phyloP scores from a whole-genome alignment of 2,329 filamentous ascomycete genomes.

The Chaetomium sp. region DNA sequence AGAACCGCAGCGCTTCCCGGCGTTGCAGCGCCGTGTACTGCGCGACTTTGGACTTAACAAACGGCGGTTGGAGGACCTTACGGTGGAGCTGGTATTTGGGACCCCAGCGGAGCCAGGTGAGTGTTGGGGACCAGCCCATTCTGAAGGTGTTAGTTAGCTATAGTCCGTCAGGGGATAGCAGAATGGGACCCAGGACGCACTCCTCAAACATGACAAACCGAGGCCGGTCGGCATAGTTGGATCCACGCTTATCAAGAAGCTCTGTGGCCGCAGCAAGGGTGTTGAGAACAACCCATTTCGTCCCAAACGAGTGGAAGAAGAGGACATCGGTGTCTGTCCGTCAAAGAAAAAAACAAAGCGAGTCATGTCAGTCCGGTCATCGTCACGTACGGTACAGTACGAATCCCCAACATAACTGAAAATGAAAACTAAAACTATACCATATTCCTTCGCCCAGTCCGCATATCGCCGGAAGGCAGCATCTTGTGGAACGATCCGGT shows the following conservation, averaged over 20 bases:
- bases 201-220: constrained; percentile 33
- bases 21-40: constrained; percentile 17
- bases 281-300: constrained; percentile 32
- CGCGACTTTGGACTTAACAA: constrained; percentile 28
- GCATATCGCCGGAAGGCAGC: constrained; percentile 29
- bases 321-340: constrained; percentile 27
- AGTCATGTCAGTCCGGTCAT: not conserved
- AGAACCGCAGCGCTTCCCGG: constrained; percentile 20
- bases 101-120: constrained; percentile 37
- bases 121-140: constrained; percentile 38
- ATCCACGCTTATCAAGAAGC: constrained; percentile 33
- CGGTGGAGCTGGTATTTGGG: constrained; percentile 36
- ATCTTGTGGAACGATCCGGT: constrained; percentile 26
- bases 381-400: not conserved
- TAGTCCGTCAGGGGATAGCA: not conserved
- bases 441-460: constrained; percentile 28
- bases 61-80: constrained; percentile 35
- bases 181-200: constrained; percentile 9
- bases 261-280: constrained; percentile 31
- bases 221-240: constrained; percentile 33
- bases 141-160: constrained; percentile 8
- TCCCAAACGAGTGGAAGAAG: constrained; percentile 27
- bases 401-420: not conserved
- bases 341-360: not conserved
- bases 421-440: constrained; percentile 13